Base-by-base conservation (phyloP, 352 stramenopile species). In the Phytophthora foliorum region DNA sequence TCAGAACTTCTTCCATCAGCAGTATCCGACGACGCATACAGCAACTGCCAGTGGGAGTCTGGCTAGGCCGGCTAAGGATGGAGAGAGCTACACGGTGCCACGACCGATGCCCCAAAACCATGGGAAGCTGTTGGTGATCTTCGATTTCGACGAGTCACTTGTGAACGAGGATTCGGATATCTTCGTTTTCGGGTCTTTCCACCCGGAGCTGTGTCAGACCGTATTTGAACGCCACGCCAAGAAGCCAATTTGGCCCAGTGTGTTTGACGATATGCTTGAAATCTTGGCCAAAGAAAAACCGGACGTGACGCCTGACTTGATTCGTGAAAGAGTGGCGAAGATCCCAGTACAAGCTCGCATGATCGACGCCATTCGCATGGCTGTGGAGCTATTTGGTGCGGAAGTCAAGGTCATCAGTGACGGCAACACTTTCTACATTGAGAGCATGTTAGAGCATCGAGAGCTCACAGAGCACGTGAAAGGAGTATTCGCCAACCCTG, bases 341-440 rank as follows among this genome's bases (percentile, higher is more conserved):
- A 83, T 93, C 41, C 78, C 84, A 3, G 57, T 92, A 17, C 82
- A 88, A 63, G 62, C 72, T 9, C 68, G 66, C 6, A 95, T 93
- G 87, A 58, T 92, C 22, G 84, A 92, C 24, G 87, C 84, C 1
- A 52, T 93, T 46, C 80, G 73, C 3, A 66, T 90, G 46, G 74
- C 69, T 4, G 80, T 78, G 9, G 69, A 86, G 14, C 27, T 60
- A 1, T 71, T 82, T 27, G 63, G 69, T 42, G 80, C 80, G 2
- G 75, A 80, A 17, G 69, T 93, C 21, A 75, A 77, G 31, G 84
- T 93, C 62, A 74, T 95, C 48, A 93, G 84, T 48, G 86, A 93
- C 62, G 84, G 80, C 39, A 93, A 93, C 63, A 88, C 86, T 0
- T 84, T 91, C 27, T 94, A 86, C 75, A 95, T 93, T 52, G 54